phyloP scores from a whole-genome alignment of 345 rosid genomes.

The Syzygium grande region DNA sequence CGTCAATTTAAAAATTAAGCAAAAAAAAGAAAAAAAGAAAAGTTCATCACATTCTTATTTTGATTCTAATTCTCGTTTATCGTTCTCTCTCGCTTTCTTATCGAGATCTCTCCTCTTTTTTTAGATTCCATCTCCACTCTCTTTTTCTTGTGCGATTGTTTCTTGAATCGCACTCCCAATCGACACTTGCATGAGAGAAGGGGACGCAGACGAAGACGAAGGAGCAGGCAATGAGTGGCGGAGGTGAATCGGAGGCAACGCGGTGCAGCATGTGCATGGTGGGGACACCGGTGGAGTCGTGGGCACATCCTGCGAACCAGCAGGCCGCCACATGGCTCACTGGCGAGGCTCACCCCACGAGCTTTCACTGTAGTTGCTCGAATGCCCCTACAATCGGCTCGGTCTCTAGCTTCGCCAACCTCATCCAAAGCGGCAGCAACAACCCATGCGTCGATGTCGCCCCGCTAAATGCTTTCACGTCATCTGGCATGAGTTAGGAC shows the following conservation, averaged over 20 bases:
- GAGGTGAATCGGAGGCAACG: too few relatives aligned
- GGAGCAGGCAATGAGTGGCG: too few relatives aligned
- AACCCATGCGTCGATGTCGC: not conserved
- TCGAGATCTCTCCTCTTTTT: not conserved
- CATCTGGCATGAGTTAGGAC: not conserved
- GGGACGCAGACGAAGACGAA: too few relatives aligned
- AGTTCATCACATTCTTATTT: too few relatives aligned
- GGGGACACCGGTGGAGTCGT: not conserved
- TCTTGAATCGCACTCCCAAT: not conserved
- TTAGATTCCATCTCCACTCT: not conserved
- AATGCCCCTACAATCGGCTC: not conserved
- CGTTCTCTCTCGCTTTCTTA: not conserved
- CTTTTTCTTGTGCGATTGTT: not conserved
- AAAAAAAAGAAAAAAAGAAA: too few relatives aligned
- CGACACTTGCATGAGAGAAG: too few relatives aligned
- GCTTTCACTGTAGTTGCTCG: not conserved
- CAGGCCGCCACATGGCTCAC: not conserved
- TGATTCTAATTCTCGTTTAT: not conserved
- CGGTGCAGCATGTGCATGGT: not conserved
- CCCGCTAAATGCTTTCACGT: accelerated
- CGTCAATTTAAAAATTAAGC: too few relatives aligned
- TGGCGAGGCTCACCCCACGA: not conserved
- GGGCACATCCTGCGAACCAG: not conserved
- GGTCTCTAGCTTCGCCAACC: not conserved
- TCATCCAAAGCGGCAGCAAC: not conserved